Percentiles rank a stretch among this genome's conserved stretches.
These are phyloP conservation scores for Kondoa subrosea DNA, from an alignment of 768 basidiomycete species.

Conservation along the genomic window DNA sequence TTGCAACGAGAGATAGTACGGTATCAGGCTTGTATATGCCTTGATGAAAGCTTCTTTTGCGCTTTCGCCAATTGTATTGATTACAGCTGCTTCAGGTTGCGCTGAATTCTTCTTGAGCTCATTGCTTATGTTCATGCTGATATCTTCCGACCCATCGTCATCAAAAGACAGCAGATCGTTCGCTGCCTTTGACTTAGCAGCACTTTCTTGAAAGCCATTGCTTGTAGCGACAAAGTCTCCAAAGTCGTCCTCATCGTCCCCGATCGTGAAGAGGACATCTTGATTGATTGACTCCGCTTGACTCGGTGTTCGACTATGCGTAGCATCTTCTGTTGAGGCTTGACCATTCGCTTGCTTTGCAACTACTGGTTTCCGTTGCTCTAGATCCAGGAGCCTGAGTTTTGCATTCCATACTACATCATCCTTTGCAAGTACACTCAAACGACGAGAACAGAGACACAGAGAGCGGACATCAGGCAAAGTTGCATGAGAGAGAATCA, in stretches of 20 bases:
- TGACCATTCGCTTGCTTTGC: constrained; percentile 40
- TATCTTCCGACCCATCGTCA: constrained; percentile 25
- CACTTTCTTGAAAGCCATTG: constrained; percentile 6
- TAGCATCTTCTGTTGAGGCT: constrained; percentile 32
- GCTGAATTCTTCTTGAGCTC: constrained; percentile 14
- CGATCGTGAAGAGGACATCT: constrained; percentile 11
- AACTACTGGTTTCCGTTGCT: constrained; percentile 15
- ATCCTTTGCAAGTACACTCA: constrained; percentile 47
- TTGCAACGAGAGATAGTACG: constrained; percentile 35
- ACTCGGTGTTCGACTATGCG: constrained; percentile 27
- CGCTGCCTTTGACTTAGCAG: constrained; percentile 10
- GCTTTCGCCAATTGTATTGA: constrained; percentile 6
- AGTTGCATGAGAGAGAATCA: constrained; percentile 55
- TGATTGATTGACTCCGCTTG: constrained; percentile 26
- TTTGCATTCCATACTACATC: constrained; percentile 63
- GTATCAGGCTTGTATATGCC: constrained; percentile 33
- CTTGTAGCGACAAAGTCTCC: constrained; percentile 40
- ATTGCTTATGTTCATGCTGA: constrained; percentile 29
- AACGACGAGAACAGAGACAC: constrained; percentile 48
- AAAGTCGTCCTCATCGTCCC: constrained; percentile 74
- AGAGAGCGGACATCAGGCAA: constrained; percentile 67
- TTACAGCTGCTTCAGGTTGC: constrained; percentile 11
- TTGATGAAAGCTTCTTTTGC: constrained; percentile 22
- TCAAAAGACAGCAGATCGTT: constrained; percentile 31
- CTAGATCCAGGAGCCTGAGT: constrained; percentile 43